A percentile compares a stretch with the other conserved stretches of the same genome.
These are phyloP conservation scores for Colletotrichum sp. DNA, from an alignment of 2,329 filamentous ascomycete species.

Conservation along the genomic window DNA sequence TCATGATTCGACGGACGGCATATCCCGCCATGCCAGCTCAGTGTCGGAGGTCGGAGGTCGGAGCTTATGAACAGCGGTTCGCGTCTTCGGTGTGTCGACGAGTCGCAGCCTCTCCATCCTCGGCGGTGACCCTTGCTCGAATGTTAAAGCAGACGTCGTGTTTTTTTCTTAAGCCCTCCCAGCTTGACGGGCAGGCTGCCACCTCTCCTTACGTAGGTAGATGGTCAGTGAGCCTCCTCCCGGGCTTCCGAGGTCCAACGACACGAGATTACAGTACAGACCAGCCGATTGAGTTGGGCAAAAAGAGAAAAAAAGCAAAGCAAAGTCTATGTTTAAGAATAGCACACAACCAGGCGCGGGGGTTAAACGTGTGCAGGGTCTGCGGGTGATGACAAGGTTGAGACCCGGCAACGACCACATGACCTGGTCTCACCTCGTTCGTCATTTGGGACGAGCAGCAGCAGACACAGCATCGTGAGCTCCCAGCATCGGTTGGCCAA, in stretches of 20 bases:
- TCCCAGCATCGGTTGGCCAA: neutral
- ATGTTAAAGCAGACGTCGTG: neutral
- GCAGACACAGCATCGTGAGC: neutral
- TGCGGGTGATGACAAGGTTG: neutral
- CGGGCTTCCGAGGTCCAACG: neutral
- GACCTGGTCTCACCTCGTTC: conserved; percentile 1
- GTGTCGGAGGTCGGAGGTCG: conserved; percentile 3
- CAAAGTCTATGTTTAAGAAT: neutral
- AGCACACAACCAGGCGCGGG: neutral
- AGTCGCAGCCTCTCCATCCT: neutral
- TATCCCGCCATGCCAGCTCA: neutral
- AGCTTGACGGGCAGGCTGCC: neutral
- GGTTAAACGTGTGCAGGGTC: neutral
- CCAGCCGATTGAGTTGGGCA: neutral
- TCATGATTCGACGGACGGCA: neutral
- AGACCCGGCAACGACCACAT: neutral
- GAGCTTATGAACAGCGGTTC: conserved; percentile 5
- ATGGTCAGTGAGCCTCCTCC: neutral
- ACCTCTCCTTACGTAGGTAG: neutral
- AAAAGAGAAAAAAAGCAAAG: neutral
- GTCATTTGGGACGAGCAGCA: neutral
- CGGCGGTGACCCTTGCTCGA: neutral
- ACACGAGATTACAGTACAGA: neutral
- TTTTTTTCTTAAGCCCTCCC: neutral
- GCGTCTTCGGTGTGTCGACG: neutral